Evolutionary conservation across 805 yeast species (phyloP).

Genomic region (Peterozyma xylosa): DNA sequence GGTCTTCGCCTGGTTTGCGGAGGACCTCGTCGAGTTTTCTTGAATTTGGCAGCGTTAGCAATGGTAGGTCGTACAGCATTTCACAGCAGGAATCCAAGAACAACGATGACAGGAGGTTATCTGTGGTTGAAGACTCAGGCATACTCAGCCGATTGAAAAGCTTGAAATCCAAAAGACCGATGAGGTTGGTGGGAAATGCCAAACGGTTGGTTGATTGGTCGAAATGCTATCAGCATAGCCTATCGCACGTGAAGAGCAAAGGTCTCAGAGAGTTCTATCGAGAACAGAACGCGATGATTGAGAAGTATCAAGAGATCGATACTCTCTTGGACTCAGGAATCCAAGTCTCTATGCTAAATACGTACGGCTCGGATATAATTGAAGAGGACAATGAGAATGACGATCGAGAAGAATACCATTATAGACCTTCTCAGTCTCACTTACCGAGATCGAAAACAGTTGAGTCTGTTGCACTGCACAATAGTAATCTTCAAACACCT

Average conservation of each 20-base stretch:
- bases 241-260: conserved; percentile 18
- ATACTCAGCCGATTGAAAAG: neutral
- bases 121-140: no score
- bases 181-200: conserved; percentile 35
- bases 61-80: no score
- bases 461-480: neutral
- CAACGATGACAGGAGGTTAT: no score
- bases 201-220: conserved; percentile 34
- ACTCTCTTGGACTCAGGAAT: conserved; percentile 63
- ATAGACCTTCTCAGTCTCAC: neutral
- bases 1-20: neutral
- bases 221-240: conserved; percentile 11
- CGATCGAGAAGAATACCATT: conserved; percentile 5
- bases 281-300: conserved; percentile 53
- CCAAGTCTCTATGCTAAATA: conserved; percentile 54
- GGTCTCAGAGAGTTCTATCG: conserved; percentile 37
- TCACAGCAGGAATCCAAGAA: no score
- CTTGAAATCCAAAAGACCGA: conserved; percentile 24
- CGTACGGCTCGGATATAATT: conserved; percentile 37
- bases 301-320: conserved; percentile 53
- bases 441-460: neutral
- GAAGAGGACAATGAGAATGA: conserved; percentile 5
- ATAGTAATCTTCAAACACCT: neutral
- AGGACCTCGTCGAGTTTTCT: neutral
- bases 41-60: neutral